These are phyloP conservation scores for Fomes fomentarius DNA, from an alignment of 1,284 basidiomycete genomes.

Conservation along the genomic window DNA sequence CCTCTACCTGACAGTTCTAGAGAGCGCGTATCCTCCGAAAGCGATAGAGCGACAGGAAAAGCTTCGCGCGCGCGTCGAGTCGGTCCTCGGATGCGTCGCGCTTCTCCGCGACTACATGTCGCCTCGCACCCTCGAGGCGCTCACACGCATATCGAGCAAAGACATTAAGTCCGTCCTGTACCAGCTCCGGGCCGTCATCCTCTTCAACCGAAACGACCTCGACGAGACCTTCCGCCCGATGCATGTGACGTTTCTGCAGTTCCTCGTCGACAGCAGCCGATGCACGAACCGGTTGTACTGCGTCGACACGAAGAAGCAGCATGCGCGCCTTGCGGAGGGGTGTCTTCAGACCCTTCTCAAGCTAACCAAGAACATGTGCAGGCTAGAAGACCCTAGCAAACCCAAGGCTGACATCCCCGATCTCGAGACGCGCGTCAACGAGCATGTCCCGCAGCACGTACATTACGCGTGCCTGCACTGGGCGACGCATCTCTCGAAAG, in stretches of 20 bases:
- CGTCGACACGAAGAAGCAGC: constrained; percentile 4
- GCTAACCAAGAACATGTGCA: constrained; percentile 3
- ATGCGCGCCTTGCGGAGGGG: constrained; percentile 4
- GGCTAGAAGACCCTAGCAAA: background rate
- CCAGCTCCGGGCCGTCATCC: constrained; percentile 9
- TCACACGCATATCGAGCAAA: background rate
- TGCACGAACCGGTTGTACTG: constrained; percentile 11
- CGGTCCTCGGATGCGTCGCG: constrained; percentile 10
- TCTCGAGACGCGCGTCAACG: background rate
- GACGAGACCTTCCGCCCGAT: constrained; percentile 2
- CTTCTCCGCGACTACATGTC: constrained; percentile 13
- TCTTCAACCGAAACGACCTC: background rate
- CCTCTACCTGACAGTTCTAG: constrained; percentile 15
- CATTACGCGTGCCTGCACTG: constrained; percentile 11
- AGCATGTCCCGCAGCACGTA: constrained; percentile 1
- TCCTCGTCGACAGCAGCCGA: constrained; percentile 7
- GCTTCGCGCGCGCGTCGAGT: background rate
- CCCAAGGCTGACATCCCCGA: constrained; percentile 3
- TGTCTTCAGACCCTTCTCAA: constrained; percentile 6
- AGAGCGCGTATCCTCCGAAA: constrained; percentile 5
- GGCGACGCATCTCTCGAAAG: constrained; percentile 2
- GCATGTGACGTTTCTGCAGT: constrained; percentile 15
- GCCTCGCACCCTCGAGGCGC: background rate
- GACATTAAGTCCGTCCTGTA: constrained; percentile 3
- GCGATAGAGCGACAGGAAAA: background rate